Percentiles rank a stretch among this genome's conserved stretches.
Conservation (phyloP, 345 rosid species). For the Aquilaria sinensis region DNA sequence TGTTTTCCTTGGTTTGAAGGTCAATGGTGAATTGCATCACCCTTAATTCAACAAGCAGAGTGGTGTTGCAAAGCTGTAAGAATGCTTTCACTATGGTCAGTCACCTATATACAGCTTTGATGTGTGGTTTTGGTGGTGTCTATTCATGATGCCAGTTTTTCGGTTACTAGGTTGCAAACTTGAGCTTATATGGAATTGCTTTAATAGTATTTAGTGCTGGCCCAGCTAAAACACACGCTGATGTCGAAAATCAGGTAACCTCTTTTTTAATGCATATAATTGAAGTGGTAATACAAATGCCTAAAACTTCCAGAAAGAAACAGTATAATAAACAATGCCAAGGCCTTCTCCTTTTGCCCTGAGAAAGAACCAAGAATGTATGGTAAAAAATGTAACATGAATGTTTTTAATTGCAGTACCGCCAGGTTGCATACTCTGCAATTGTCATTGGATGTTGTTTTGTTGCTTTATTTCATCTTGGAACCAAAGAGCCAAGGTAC, state of each 20-base stretch:
- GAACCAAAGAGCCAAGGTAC: conserved; percentile 87
- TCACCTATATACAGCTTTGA: conserved; percentile 14
- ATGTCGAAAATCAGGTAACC: conserved; percentile 72
- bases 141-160: conserved; percentile 10
- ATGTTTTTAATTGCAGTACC: conserved; percentile 43
- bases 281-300: background rate
- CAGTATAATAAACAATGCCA: no score
- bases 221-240: conserved; percentile 42
- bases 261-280: background rate
- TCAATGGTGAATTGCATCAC: conserved; percentile 93
- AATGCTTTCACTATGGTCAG: conserved; percentile 95
- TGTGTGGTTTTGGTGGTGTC: conserved; percentile 6
- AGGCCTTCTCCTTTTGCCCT: no score
- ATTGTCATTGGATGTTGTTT: conserved; percentile 79
- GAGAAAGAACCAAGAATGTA: no score
- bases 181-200: conserved; percentile 80
- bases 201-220: conserved; percentile 52
- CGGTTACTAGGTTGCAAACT: conserved; percentile 70
- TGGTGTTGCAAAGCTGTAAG: conserved; percentile 80
- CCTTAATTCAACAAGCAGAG: conserved; percentile 81
- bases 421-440: conserved; percentile 86
- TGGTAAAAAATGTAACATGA: no score
- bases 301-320: background rate
- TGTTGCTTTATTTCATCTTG: conserved; percentile 67
- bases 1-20: conserved; percentile 36